Evolutionary conservation across 2,329 filamentous ascomycete genomes (phyloP).

Genomic region (Ceratocystis papillata): DNA sequence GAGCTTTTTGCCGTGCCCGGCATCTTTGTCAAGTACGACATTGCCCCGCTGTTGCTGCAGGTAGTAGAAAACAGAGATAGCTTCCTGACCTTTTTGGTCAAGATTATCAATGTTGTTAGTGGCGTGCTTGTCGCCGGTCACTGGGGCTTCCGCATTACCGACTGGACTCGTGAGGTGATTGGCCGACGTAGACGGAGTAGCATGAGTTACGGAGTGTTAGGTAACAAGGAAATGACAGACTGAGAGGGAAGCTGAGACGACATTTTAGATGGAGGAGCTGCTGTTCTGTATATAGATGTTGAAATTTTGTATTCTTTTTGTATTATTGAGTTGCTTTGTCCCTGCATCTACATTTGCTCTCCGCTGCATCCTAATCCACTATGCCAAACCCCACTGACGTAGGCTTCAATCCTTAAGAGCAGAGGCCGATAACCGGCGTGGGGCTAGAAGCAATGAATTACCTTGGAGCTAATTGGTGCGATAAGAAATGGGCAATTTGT

Average conservation of each 20-base stretch:
- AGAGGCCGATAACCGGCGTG: constrained; percentile 22
- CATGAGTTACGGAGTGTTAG: constrained; percentile 40
- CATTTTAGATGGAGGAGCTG: not conserved
- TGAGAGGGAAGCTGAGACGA: not conserved
- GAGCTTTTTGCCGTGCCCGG: constrained; percentile 64
- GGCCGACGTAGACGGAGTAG: constrained; percentile 39
- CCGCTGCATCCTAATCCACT: not conserved
- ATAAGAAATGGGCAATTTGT: not conserved
- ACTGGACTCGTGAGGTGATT: constrained; percentile 55
- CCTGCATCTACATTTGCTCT: not conserved
- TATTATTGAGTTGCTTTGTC: not conserved
- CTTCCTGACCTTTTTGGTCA: constrained; percentile 62
- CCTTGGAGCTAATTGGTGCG: constrained; percentile 16
- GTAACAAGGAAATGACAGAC: constrained; percentile 34
- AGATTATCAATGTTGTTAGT: constrained; percentile 80
- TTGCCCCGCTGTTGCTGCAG: constrained; percentile 83
- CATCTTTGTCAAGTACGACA: constrained; percentile 97
- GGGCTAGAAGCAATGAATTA: constrained; percentile 14
- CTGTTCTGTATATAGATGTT: constrained; percentile 6
- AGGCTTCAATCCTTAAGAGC: not conserved
- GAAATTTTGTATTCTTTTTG: constrained; percentile 8
- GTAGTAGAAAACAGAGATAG: constrained; percentile 72
- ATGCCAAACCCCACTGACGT: no score
- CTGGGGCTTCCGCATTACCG: constrained; percentile 78
- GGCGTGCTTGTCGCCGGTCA: constrained; percentile 88